These are phyloP conservation scores for Hypoxylon perforatum DNA, from an alignment of 495 filamentous ascomycete species.

Conservation along the genomic window DNA sequence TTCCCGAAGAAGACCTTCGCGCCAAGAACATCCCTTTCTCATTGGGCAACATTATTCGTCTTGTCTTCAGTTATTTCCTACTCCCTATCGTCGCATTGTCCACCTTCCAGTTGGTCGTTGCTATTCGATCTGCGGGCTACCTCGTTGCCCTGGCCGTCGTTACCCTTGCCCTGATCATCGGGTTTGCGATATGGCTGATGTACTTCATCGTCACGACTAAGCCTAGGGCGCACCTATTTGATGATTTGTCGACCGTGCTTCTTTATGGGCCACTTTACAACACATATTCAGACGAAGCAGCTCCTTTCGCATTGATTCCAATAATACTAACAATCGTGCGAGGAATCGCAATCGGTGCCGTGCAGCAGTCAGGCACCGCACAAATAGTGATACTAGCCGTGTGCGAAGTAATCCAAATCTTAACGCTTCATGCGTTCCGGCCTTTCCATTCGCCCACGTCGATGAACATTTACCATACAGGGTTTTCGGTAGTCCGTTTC, in stretches of 20 bases:
- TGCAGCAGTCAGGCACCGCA: conserved; percentile 91
- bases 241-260: conserved; percentile 89
- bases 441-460: conserved; percentile 92
- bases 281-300: conserved; percentile 90
- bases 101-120: conserved; percentile 89
- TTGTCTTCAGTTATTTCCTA: conserved; percentile 92
- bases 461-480: conserved; percentile 96
- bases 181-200: conserved; percentile 80
- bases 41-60: conserved; percentile 83
- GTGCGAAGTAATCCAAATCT: conserved; percentile 90
- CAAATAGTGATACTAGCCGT: conserved; percentile 92
- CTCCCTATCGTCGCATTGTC: conserved; percentile 86
- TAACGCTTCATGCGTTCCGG: conserved; percentile 87
- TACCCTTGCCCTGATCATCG: conserved; percentile 75
- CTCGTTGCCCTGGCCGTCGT: conserved; percentile 79
- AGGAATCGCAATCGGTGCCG: conserved; percentile 89
- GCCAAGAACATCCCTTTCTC: conserved; percentile 95
- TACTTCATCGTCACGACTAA: conserved; percentile 81
- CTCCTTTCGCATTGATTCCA: conserved; percentile 85
- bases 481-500: conserved; percentile 83
- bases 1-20: conserved; percentile 86
- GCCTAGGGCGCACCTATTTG: conserved; percentile 87
- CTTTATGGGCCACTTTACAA: conserved; percentile 97
- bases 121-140: conserved; percentile 70
- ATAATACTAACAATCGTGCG: conserved; percentile 84